A percentile compares a stretch with the other conserved stretches of the same genome.
These are phyloP conservation scores for Remersonia thermophila DNA, from an alignment of 2,329 filamentous ascomycete species.

Conservation along the genomic window DNA sequence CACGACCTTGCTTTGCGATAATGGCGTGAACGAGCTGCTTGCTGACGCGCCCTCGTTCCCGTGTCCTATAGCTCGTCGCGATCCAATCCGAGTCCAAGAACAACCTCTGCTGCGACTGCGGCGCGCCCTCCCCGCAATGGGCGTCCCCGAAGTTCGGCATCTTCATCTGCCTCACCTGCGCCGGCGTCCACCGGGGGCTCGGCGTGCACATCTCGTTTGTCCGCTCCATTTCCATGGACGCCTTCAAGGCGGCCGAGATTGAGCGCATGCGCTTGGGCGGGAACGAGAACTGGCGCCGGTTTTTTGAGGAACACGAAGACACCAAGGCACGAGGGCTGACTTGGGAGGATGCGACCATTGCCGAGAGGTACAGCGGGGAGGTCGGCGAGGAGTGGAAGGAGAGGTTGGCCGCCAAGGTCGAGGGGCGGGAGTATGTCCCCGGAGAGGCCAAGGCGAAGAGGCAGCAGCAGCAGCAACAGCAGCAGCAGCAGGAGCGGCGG, in stretches of 20 bases:
- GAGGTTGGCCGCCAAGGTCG: constrained; percentile 72
- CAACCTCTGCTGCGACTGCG: constrained; percentile 87
- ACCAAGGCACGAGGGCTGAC: constrained; percentile 54
- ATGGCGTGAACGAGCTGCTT: no score
- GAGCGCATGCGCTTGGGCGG: constrained; percentile 87
- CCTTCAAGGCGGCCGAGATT: constrained; percentile 87
- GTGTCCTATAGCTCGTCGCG: constrained; percentile 55
- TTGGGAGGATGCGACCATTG: constrained; percentile 82
- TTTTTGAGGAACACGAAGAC: constrained; percentile 64
- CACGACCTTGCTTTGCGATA: no score
- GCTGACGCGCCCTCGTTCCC: background rate
- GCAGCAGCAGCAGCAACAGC: constrained; percentile 16
- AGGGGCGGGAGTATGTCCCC: constrained; percentile 74
- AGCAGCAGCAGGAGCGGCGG: constrained; percentile 24
- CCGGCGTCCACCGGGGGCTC: constrained; percentile 84
- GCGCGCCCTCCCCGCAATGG: constrained; percentile 95
- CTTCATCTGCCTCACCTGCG: constrained; percentile 96
- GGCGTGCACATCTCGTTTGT: constrained; percentile 99
- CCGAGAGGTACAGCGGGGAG: constrained; percentile 79
- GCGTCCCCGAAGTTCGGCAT: constrained; percentile 94
- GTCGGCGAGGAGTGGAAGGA: constrained; percentile 95
- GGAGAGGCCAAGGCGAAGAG: constrained; percentile 45
- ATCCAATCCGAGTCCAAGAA: constrained; percentile 88
- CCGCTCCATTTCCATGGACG: constrained; percentile 95
- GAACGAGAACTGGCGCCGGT: constrained; percentile 75